Evolutionary conservation across 1,284 basidiomycete species (phyloP).

Genomic region (Takashimella koratensis): DNA sequence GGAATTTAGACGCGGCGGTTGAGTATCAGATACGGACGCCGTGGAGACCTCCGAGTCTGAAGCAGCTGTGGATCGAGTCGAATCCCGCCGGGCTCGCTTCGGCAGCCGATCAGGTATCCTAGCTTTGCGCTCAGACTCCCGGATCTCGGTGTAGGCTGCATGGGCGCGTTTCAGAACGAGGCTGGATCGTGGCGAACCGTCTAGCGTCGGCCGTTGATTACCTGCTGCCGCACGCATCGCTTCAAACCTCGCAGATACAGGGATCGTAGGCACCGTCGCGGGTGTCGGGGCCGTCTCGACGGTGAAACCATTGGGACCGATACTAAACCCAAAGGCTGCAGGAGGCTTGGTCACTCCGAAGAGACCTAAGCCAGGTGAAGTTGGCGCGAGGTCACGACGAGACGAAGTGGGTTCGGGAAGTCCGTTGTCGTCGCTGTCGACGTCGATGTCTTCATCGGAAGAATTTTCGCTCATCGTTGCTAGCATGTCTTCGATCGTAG

Average conservation of each 20-base stretch:
- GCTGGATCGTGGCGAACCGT: not conserved
- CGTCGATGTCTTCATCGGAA: constrained; percentile 22
- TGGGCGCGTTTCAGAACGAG: not conserved
- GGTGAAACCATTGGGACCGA: constrained; percentile 27
- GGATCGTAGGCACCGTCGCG: not conserved
- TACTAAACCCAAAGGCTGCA: constrained; percentile 27
- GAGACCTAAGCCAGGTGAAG: not conserved
- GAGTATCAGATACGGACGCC: not conserved
- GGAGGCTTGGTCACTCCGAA: not conserved
- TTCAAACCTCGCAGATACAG: not conserved
- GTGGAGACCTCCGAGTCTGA: not conserved
- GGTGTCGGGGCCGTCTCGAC: not conserved
- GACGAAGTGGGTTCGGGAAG: not conserved
- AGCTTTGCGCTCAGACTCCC: not conserved
- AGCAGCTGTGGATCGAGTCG: not conserved
- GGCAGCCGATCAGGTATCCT: no score
- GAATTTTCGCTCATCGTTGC: constrained; percentile 20
- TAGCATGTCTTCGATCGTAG: constrained; percentile 22
- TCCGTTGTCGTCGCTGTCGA: constrained; percentile 15
- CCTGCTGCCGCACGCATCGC: not conserved
- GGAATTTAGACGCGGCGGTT: not conserved
- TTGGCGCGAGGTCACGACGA: not conserved
- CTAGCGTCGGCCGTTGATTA: not conserved
- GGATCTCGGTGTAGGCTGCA: not conserved
- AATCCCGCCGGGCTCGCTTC: not conserved